These are phyloP conservation scores for Populus hybrid DNA, from an alignment of 441 rosid species.

Conservation along the genomic window DNA sequence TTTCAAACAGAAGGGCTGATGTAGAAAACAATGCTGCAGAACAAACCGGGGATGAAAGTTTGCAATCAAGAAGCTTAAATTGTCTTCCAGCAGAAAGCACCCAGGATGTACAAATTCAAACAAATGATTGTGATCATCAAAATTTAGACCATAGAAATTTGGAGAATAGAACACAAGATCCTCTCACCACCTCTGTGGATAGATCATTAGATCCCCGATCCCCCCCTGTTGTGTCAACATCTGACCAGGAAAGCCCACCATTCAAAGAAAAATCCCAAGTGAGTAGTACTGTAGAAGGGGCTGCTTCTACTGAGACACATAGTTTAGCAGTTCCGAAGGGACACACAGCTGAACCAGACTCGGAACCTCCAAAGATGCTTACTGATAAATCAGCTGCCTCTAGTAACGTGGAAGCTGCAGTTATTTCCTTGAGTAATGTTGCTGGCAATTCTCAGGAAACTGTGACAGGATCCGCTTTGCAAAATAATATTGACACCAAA, in stretches of 20 bases:
- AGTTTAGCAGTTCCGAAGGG: slow-evolving; percentile 35
- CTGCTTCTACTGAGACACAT: slow-evolving; percentile 31
- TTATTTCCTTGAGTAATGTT: slow-evolving; percentile 37
- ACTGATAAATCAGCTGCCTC: slow-evolving; percentile 34
- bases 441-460: slow-evolving; percentile 33
- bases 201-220: slow-evolving; percentile 34
- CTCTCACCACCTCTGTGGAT: slow-evolving; percentile 28
- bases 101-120: slow-evolving; percentile 39
- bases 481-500: slow-evolving; percentile 40
- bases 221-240: slow-evolving; percentile 35
- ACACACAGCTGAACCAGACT: slow-evolving; percentile 36
- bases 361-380: slow-evolving; percentile 32
- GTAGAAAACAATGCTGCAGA: slow-evolving; percentile 40
- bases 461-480: slow-evolving; percentile 27
- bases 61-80: slow-evolving; percentile 36
- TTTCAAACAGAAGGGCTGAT: slow-evolving; percentile 31
- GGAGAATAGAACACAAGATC: slow-evolving; percentile 38
- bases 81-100: slow-evolving; percentile 33
- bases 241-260: slow-evolving; percentile 38
- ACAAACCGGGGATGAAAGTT: slow-evolving; percentile 30
- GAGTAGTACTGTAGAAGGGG: slow-evolving; percentile 28
- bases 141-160: slow-evolving; percentile 27
- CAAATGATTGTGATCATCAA: slow-evolving; percentile 24
- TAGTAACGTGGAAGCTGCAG: slow-evolving; percentile 40
- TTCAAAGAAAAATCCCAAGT: slow-evolving; percentile 36